Evolutionary conservation across 1,284 basidiomycete genomes (phyloP).

Genomic region (Leccinum ponderosum): DNA sequence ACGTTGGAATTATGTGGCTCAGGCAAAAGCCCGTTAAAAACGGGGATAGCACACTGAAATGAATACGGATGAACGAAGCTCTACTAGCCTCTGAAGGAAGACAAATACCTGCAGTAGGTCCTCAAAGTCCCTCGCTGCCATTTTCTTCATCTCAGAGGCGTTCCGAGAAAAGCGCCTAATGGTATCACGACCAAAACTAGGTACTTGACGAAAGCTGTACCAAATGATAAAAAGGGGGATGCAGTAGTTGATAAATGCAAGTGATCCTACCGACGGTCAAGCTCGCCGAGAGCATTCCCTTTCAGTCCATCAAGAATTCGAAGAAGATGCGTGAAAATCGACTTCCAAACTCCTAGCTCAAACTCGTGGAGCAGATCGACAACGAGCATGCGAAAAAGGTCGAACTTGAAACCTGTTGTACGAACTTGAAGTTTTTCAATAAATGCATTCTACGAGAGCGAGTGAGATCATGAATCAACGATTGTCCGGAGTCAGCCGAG

Average conservation of each 20-base stretch:
- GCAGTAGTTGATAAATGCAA: neutral
- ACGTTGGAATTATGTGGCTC: neutral
- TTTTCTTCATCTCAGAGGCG: neutral
- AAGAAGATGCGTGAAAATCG: neutral
- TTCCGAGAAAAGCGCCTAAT: neutral
- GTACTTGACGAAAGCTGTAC: neutral
- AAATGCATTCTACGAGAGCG: neutral
- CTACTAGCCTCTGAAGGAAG: too few relatives aligned
- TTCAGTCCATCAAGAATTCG: neutral
- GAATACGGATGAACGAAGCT: too few relatives aligned
- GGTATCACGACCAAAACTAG: neutral
- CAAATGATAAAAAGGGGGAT: too few relatives aligned
- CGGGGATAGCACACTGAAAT: neutral
- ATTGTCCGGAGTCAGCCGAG: too few relatives aligned
- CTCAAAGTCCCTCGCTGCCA: neutral
- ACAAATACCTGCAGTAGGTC: neutral
- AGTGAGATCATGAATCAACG: fast-evolving
- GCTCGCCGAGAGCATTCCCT: neutral
- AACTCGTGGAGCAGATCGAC: neutral
- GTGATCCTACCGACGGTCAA: neutral
- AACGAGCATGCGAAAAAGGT: neutral
- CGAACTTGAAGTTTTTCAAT: neutral
- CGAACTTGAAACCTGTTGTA: neutral
- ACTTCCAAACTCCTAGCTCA: neutral
- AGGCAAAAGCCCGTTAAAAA: neutral